These are phyloP conservation scores for Colletotrichum liriopes DNA, from an alignment of 2,329 filamentous ascomycete genomes.

Conservation along the genomic window DNA sequence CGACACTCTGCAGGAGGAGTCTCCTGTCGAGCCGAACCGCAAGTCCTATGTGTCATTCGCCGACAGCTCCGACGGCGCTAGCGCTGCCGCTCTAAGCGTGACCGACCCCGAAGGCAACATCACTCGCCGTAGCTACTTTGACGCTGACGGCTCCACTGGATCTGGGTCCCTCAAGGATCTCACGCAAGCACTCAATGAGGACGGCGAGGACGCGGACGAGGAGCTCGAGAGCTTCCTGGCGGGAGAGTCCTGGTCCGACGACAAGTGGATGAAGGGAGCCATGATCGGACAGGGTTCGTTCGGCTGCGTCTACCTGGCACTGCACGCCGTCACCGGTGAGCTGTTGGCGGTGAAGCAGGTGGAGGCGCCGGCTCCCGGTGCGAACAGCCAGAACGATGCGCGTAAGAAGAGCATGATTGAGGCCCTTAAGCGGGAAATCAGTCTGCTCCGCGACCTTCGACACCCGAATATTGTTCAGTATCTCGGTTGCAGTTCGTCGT, in stretches of 20 bases:
- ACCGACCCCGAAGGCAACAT: constrained; percentile 84
- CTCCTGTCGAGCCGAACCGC: constrained; percentile 86
- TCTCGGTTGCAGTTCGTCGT: constrained; percentile 92
- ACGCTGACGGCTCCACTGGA: constrained; percentile 81
- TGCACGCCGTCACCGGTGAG: constrained; percentile 96
- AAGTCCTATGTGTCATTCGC: constrained; percentile 96
- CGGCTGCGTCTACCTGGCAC: constrained; percentile 92
- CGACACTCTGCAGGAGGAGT: constrained; percentile 93
- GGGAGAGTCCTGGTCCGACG: constrained; percentile 94
- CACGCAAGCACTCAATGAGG: constrained; percentile 87
- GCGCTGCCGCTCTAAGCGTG: constrained; percentile 70
- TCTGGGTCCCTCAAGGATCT: constrained; percentile 86
- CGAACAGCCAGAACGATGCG: constrained; percentile 85
- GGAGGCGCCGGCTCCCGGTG: constrained; percentile 85
- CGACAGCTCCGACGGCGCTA: constrained; percentile 80
- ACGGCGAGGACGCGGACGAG: constrained; percentile 92
- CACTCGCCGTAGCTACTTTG: constrained; percentile 84
- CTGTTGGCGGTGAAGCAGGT: constrained; percentile 99
- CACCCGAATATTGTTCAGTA: constrained; percentile 99
- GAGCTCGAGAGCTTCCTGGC: constrained; percentile 92
- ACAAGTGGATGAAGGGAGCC: constrained; percentile 99
- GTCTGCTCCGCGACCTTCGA: constrained; percentile 91
- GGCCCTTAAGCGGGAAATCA: constrained; percentile 96
- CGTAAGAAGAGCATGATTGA: constrained; percentile 99
- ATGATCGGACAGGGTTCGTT: constrained; percentile 98